Evolutionary conservation across 2,329 filamentous ascomycete species (phyloP).

Genomic region (Ophiostoma himal-ulmi): DNA sequence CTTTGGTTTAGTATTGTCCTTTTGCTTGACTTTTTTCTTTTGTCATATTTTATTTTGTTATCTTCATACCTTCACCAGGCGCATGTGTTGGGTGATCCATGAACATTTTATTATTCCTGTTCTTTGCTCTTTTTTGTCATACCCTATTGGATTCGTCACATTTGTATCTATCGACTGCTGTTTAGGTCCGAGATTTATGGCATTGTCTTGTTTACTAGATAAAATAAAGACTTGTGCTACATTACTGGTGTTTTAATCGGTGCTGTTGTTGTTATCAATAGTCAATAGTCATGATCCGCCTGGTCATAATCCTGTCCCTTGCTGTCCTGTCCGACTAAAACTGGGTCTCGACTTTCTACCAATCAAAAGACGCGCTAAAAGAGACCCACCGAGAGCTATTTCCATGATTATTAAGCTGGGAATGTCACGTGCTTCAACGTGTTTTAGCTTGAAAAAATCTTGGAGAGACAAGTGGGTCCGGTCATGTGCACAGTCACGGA

Average conservation of each 20-base stretch:
- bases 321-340: no score
- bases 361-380: no score
- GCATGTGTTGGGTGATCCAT: neutral
- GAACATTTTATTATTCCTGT: neutral
- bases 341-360: no score
- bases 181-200: neutral
- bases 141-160: neutral
- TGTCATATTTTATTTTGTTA: neutral
- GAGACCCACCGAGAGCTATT: no score
- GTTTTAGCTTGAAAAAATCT: no score
- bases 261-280: neutral
- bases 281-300: constrained; percentile 14
- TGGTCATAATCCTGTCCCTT: no score
- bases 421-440: no score
- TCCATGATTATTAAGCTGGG: no score
- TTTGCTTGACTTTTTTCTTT: neutral
- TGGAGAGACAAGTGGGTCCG: no score
- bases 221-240: neutral
- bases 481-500: no score
- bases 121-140: neutral
- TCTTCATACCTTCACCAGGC: neutral
- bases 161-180: neutral
- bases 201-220: neutral
- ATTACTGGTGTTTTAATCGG: neutral
- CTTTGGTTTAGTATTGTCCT: neutral